Percentiles rank a stretch among this genome's conserved stretches.
Conservation (phyloP, 441 rosid species). For the Sinapis alba region DNA sequence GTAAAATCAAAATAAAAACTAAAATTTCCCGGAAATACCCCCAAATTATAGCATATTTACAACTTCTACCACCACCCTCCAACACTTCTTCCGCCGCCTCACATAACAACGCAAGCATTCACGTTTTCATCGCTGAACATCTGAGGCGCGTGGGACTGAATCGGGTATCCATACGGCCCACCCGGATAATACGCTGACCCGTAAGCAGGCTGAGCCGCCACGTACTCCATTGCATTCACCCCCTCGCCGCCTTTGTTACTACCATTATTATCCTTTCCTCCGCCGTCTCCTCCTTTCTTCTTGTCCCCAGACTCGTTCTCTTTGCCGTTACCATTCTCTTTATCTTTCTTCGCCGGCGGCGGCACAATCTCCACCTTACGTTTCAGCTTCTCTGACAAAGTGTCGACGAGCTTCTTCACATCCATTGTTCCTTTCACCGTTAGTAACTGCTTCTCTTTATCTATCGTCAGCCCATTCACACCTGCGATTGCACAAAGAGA, state of each 20-base stretch:
- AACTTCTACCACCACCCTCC: slow-evolving; percentile 17
- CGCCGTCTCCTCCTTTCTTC: slow-evolving; percentile 43
- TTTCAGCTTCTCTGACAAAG: slow-evolving; percentile 58
- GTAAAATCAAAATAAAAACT: neutral
- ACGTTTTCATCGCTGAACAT: slow-evolving; percentile 44
- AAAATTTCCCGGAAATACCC: slow-evolving; percentile 21
- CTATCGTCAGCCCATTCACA: slow-evolving; percentile 53
- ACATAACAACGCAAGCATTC: slow-evolving; percentile 42
- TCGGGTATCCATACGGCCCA: slow-evolving; percentile 41
- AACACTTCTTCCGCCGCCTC: neutral
- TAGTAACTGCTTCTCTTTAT: slow-evolving; percentile 64
- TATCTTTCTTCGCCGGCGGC: slow-evolving; percentile 69
- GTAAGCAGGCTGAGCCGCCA: slow-evolving; percentile 39
- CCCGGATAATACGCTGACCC: slow-evolving; percentile 43
- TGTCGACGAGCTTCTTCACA: slow-evolving; percentile 55
- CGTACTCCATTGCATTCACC: slow-evolving; percentile 51
- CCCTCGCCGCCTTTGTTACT: slow-evolving; percentile 33
- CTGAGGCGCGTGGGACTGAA: slow-evolving; percentile 39
- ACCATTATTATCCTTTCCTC: slow-evolving; percentile 27
- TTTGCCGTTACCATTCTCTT: slow-evolving; percentile 41
- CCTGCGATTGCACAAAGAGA: slow-evolving; percentile 34
- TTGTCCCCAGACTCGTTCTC: slow-evolving; percentile 35
- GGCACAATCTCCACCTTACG: slow-evolving; percentile 71
- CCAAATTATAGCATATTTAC: slow-evolving; percentile 17
- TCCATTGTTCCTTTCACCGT: slow-evolving; percentile 88